Percentiles rank a stretch among this genome's conserved stretches.
Conservation (phyloP, 192 early-diverging fungal species). For the Mortierella antarctica region DNA sequence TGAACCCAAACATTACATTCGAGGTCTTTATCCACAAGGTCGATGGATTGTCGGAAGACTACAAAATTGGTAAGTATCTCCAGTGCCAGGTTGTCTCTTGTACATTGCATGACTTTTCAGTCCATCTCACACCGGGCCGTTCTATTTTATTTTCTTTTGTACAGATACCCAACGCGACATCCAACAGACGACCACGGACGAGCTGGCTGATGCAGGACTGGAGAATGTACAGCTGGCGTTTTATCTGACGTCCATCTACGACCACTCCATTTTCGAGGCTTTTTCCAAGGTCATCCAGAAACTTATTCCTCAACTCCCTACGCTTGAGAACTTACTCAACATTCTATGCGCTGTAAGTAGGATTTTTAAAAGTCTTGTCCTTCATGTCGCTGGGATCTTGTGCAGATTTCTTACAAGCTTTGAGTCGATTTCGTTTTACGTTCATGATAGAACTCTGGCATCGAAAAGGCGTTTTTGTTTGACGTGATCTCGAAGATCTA, state of each 20-base stretch:
- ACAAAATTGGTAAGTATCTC: conserved; percentile 80
- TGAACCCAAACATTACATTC: conserved; percentile 88
- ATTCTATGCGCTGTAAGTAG: conserved; percentile 87
- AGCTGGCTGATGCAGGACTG: conserved; percentile 78
- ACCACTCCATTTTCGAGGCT: conserved; percentile 94
- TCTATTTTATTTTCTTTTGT: not conserved
- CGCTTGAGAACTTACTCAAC: conserved; percentile 91
- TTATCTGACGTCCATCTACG: conserved; percentile 93
- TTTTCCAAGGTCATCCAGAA: conserved; percentile 94
- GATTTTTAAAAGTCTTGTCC: not conserved
- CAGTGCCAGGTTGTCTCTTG: not conserved
- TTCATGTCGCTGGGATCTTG: not conserved
- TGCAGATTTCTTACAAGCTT: not conserved
- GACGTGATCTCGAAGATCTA: conserved; percentile 92
- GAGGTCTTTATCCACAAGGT: conserved; percentile 98
- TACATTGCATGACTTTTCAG: not conserved
- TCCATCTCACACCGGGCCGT: not conserved
- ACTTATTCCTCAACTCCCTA: conserved; percentile 84
- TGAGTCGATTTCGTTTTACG: not conserved
- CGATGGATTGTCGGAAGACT: conserved; percentile 94
- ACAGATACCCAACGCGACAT: conserved; percentile 94
- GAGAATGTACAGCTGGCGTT: conserved; percentile 85
- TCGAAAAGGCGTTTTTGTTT: conserved; percentile 97
- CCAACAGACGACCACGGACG: conserved; percentile 90
- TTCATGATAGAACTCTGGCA: conserved; percentile 81